phyloP scores from a whole-genome alignment of 768 basidiomycete species.

The Collybiopsis confluens region DNA sequence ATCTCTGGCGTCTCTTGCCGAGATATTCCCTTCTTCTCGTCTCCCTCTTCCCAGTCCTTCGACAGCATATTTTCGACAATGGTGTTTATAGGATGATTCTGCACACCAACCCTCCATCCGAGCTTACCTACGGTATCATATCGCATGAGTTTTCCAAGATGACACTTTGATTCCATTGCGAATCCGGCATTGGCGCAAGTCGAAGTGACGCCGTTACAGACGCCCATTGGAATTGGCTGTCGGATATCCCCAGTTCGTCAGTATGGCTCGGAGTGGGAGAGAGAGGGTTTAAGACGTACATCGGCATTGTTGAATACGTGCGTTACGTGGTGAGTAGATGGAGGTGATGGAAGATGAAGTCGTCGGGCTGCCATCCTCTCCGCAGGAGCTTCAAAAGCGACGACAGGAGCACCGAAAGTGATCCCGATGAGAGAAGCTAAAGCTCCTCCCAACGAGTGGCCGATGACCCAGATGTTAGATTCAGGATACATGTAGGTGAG shows the following conservation, averaged over 20 bases:
- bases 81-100: conserved; percentile 69
- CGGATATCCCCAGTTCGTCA: conserved; percentile 83
- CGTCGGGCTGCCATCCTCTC: conserved; percentile 71
- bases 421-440: conserved; percentile 84
- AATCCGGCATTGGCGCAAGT: conserved; percentile 81
- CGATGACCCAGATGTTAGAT: conserved; percentile 85
- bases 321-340: conserved; percentile 13
- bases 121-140: conserved; percentile 85
- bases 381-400: conserved; percentile 85
- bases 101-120: conserved; percentile 77
- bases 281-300: background rate
- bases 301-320: background rate
- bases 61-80: conserved; percentile 61
- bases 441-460: conserved; percentile 89
- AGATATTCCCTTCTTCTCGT: conserved; percentile 16
- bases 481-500: conserved; percentile 85
- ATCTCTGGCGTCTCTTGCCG: conserved; percentile 26
- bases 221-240: conserved; percentile 83
- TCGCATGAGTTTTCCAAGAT: conserved; percentile 81
- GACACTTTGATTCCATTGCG: conserved; percentile 84
- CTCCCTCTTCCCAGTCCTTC: conserved; percentile 36
- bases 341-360: conserved; percentile 85
- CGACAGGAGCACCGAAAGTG: conserved; percentile 88
- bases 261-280: conserved; percentile 43
- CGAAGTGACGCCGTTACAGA: conserved; percentile 72